Evolutionary conservation across 176 grass and related monocot genomes (phyloP).

Genomic region (Thalia dealbata): DNA sequence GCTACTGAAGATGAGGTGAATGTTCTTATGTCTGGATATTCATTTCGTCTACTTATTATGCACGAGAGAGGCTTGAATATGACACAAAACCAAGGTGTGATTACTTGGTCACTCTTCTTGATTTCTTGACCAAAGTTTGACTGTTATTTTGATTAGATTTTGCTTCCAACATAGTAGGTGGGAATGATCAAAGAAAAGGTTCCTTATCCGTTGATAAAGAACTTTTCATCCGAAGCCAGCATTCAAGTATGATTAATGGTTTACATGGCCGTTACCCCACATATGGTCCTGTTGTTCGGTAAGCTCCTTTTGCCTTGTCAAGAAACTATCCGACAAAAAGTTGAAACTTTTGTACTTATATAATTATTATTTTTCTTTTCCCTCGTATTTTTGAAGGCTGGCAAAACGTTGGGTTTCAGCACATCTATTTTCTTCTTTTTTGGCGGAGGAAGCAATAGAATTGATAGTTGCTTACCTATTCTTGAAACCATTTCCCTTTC

Average conservation of each 20-base stretch:
- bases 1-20: constrained; percentile 83
- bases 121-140: background rate
- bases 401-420: constrained; percentile 89
- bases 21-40: constrained; percentile 80
- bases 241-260: constrained; percentile 99
- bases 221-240: constrained; percentile 68
- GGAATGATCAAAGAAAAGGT: constrained; percentile 33
- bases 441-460: constrained; percentile 83
- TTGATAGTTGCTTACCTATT: constrained; percentile 84
- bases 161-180: constrained; percentile 37
- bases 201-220: constrained; percentile 53
- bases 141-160: constrained; percentile 16
- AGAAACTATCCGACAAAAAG: background rate
- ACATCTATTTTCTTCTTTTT: constrained; percentile 86
- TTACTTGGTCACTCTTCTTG: background rate
- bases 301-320: constrained; percentile 2
- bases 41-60: constrained; percentile 81
- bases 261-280: constrained; percentile 73
- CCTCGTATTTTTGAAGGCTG: constrained; percentile 44
- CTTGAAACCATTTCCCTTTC: constrained; percentile 83
- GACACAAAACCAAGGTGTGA: constrained; percentile 52
- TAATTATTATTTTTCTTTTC: constrained; percentile 18
- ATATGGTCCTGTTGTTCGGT: constrained; percentile 85
- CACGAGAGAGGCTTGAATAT: constrained; percentile 59
- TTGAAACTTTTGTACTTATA: background rate